These are phyloP conservation scores for Tuber umbilicatum DNA, from an alignment of 495 filamentous ascomycete genomes.

Conservation along the genomic window DNA sequence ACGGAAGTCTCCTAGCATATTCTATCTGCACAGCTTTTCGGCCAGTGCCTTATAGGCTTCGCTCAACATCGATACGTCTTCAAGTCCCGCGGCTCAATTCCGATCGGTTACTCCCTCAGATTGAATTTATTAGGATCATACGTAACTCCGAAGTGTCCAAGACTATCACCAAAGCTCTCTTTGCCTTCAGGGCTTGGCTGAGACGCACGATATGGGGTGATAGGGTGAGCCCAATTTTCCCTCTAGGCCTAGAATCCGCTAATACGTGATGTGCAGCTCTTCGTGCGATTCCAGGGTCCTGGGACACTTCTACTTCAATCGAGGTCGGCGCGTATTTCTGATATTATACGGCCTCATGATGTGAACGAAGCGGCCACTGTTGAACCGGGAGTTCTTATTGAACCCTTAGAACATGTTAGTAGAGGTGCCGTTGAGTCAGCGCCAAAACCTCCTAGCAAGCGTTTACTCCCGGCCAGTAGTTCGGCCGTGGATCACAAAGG, in stretches of 20 bases:
- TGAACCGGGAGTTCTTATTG: conserved; percentile 44
- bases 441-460: not conserved
- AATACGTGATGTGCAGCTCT: conserved; percentile 52
- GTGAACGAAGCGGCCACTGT: conserved; percentile 79
- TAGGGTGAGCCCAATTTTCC: conserved; percentile 49
- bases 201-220: conserved; percentile 89
- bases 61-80: conserved; percentile 65
- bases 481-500: conserved; percentile 41
- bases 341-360: conserved; percentile 66
- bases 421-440: not conserved
- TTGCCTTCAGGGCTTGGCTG: conserved; percentile 62
- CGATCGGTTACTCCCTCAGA: conserved; percentile 49
- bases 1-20: conserved; percentile 83
- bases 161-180: conserved; percentile 53
- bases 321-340: conserved; percentile 64
- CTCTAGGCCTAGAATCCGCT: not conserved
- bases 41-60: conserved; percentile 77
- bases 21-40: conserved; percentile 55
- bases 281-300: conserved; percentile 82
- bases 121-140: conserved; percentile 65
- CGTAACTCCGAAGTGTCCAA: conserved; percentile 64
- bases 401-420: not conserved
- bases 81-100: conserved; percentile 62
- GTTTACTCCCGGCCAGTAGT: not conserved
- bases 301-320: conserved; percentile 78